These are phyloP conservation scores for Scheffersomyces cryptocercus DNA, from an alignment of 1,139 yeast genomes.

Conservation along the genomic window DNA sequence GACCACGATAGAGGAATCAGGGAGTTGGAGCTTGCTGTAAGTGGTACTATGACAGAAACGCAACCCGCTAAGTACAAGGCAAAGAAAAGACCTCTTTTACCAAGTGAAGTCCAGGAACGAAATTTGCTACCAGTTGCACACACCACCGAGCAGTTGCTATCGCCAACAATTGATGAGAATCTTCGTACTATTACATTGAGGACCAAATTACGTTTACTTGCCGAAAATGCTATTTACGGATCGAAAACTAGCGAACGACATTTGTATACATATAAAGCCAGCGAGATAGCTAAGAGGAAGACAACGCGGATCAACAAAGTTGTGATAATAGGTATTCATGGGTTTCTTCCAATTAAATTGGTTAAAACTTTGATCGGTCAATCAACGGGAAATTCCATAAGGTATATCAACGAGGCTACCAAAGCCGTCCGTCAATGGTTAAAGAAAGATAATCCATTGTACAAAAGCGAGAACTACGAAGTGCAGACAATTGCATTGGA, in stretches of 20 bases:
- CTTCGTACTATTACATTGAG: slow-evolving; percentile 38
- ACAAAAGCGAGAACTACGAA: slow-evolving; percentile 20
- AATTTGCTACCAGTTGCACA: slow-evolving; percentile 4
- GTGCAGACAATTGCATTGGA: slow-evolving; percentile 54
- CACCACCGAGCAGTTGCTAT: slow-evolving; percentile 6
- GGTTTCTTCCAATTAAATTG: slow-evolving; percentile 54
- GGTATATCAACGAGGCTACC: slow-evolving; percentile 36
- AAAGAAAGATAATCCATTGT: slow-evolving; percentile 21
- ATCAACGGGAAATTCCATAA: slow-evolving; percentile 44
- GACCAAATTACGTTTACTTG: slow-evolving; percentile 41
- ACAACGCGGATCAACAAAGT: slow-evolving; percentile 28
- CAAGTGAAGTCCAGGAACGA: slow-evolving; percentile 38
- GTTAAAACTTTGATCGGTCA: slow-evolving; percentile 48
- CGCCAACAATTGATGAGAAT: slow-evolving; percentile 32
- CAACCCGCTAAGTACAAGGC: slow-evolving; percentile 40
- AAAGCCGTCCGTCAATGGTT: slow-evolving; percentile 44
- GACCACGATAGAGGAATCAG: slow-evolving; percentile 15
- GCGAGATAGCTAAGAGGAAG: slow-evolving; percentile 17
- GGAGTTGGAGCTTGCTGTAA: slow-evolving; percentile 37
- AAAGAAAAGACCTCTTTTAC: slow-evolving; percentile 35
- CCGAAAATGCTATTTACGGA: slow-evolving; percentile 32
- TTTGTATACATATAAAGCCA: slow-evolving; percentile 25
- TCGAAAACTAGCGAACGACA: slow-evolving; percentile 33
- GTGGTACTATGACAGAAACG: slow-evolving; percentile 39
- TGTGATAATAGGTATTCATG: slow-evolving; percentile 51